These are phyloP conservation scores for Adiantum capillusveneris DNA, from an alignment of 75 land plant species.

Conservation along the genomic window DNA sequence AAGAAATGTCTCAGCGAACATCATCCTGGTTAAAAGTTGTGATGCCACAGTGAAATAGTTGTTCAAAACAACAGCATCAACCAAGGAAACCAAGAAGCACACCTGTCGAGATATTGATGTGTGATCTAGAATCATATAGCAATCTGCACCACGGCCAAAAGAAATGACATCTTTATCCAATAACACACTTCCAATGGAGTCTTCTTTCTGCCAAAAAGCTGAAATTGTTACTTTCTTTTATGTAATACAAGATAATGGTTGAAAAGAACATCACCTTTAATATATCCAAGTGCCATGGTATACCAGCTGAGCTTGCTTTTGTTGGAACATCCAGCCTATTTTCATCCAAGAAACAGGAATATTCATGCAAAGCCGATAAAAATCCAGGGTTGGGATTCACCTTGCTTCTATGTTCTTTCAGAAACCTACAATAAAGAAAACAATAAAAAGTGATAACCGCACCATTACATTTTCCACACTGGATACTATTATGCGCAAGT, in stretches of 20 bases:
- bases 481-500: too few species aligned
- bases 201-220: constrained; percentile 3
- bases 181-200: constrained; percentile 1
- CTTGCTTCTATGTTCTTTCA: constrained; percentile 27
- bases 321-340: background rate
- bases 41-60: too few species aligned
- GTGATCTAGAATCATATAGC: constrained; percentile 17
- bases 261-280: too few species aligned
- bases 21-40: too few species aligned
- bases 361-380: constrained; percentile 11
- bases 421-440: constrained; percentile 10
- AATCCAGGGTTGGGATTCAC: constrained; percentile 30
- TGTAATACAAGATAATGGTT: background rate
- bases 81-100: background rate
- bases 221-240: background rate
- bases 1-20: too few species aligned
- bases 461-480: too few species aligned
- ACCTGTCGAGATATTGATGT: constrained; percentile 21
- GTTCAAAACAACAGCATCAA: too few species aligned
- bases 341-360: background rate
- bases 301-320: too few species aligned
- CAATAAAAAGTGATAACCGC: too few species aligned
- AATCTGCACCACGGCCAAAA: constrained; percentile 13
- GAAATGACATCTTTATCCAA: constrained; percentile 1
- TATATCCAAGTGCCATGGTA: too few species aligned